Base-by-base conservation (phyloP, 1,284 basidiomycete species). In the Chiua sp. region DNA sequence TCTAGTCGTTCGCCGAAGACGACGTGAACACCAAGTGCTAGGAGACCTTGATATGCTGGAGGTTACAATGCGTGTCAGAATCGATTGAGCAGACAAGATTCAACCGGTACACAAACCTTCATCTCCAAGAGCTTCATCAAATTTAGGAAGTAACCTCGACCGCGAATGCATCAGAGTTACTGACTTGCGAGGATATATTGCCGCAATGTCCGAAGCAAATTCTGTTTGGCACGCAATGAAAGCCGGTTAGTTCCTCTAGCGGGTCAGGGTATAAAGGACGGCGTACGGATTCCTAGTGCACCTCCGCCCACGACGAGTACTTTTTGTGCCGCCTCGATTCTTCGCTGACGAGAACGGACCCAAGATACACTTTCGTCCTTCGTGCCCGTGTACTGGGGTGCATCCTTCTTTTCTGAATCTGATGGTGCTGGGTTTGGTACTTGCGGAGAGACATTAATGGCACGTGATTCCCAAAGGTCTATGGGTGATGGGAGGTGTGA, bases 131-230 rank as follows among this genome's bases (percentile, higher is more conserved):
- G 68, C 76, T 28, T 77, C 69, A 56, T 88, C 80, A 66, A 89
- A 92, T 18, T 79, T 72, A 0, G 87, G 87, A 23, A 92, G 76
- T 8, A 92, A 78, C 26, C 79, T 80, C 20, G 75, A 63, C 5
- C 90, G 80, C 0, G 87, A 90, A 69, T 92, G 90, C 0, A 92
- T 75, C n/a, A 92, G 78, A 0, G 88, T 90, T 3, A 92, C 83
- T 3, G 74, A 69, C 68, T 87, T 88, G 32, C 72, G 68, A 0
- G 87, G 87, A 65, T 86, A 82, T 20, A 87, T 68, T 16, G 84
- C 83, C 35, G 84, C 84, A 63, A 91, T 86, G 69, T 92, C 90
- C 2, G 86, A 84, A 1, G 89, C 87, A 65, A 87, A 87, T 71
- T 92, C 82, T 71, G 13, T 59, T 20, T 22, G 8, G 42, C 42